Conservation (phyloP, 345 rosid species). For the Carallia brachiata region DNA sequence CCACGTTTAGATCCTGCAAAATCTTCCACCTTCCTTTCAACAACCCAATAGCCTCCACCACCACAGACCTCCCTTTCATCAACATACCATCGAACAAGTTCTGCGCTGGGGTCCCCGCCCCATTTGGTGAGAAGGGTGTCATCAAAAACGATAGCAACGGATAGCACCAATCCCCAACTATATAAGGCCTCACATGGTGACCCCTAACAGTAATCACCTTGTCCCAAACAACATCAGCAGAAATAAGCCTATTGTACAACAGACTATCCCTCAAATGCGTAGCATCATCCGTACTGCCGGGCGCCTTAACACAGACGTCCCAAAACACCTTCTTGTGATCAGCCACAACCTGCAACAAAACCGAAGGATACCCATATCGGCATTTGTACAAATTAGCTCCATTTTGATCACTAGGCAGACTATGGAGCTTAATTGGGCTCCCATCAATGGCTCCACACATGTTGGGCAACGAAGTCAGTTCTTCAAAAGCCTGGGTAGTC, state of each 20-base stretch:
- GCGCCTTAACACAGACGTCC: constrained; percentile 96
- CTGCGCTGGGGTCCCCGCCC: constrained; percentile 79
- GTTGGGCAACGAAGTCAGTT: constrained; percentile 85
- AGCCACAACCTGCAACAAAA: constrained; percentile 85
- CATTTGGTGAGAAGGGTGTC: constrained; percentile 87
- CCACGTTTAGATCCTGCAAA: constrained; percentile 91
- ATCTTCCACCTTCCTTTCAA: constrained; percentile 94
- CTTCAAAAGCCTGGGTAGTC: constrained; percentile 87
- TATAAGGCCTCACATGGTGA: constrained; percentile 79
- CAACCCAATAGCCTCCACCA: constrained; percentile 90
- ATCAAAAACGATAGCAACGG: constrained; percentile 80
- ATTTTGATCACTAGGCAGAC: constrained; percentile 33
- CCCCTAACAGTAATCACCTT: constrained; percentile 74
- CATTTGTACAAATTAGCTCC: constrained; percentile 47
- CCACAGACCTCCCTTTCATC: constrained; percentile 97
- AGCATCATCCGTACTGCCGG: constrained; percentile 79
- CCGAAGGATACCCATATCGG: constrained; percentile 67
- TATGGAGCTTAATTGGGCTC: constrained; percentile 61
- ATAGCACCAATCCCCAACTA: constrained; percentile 97
- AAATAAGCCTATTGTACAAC: constrained; percentile 72
- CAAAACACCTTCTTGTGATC: constrained; percentile 92
- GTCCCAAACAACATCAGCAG: constrained; percentile 94
- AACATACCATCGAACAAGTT: constrained; percentile 97
- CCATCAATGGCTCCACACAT: constrained; percentile 90
- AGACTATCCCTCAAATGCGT: constrained; percentile 85